Base-by-base conservation (phyloP, 805 yeast genomes). In the Komagataella kurtzmanii region DNA sequence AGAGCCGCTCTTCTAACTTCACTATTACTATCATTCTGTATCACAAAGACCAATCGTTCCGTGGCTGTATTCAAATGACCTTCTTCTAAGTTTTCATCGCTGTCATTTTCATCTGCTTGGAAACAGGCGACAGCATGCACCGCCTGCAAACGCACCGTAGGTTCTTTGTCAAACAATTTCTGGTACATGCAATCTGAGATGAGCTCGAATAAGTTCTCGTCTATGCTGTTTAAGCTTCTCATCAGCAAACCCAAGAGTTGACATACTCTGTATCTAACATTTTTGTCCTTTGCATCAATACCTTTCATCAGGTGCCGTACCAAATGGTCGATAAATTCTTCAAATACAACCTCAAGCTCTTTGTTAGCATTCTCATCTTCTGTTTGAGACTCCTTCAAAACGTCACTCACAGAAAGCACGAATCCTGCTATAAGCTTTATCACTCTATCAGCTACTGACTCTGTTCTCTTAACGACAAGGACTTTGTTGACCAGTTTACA, bases 1-100 rank as follows among this genome's bases (percentile, higher is more conserved):
- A 89, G 67, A 0, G 91, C 91, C 0, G 95, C 89, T 54, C 96
- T 74, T 57, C 98, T 75, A 1, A 90, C 96, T 55, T 93, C 98
- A 0, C 96, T 81, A 58, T 84, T 83, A 2, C 87, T 77, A 65
- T 91, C 99, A 60, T 83, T 78, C 59, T 80, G 83, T 58, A 88
- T 70, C 0, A 82, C 73, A n/a, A 64, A 63, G 50, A 76, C 58
- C 43, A 80, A 65, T 45, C 69, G 69, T 47, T 72, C 68, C 2
- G 77, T 72, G 6, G 80, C 79, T 53, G 72, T 72, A 53, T 73
- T 72, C 30, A 70, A 60, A 40, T 64, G 70, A n/a, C 21, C 19
- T 50, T 68, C 66, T 47, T 63, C 69, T 52, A 62, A 60, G 50
- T 62, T 60, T 50, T 58, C 58, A 50, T 47, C 54, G 14, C 57